Evolutionary conservation across 805 yeast species (phyloP), one percentile per base, ranked within the genome.

Genomic region (Wickerhamomyces strasburgensis): DNA sequence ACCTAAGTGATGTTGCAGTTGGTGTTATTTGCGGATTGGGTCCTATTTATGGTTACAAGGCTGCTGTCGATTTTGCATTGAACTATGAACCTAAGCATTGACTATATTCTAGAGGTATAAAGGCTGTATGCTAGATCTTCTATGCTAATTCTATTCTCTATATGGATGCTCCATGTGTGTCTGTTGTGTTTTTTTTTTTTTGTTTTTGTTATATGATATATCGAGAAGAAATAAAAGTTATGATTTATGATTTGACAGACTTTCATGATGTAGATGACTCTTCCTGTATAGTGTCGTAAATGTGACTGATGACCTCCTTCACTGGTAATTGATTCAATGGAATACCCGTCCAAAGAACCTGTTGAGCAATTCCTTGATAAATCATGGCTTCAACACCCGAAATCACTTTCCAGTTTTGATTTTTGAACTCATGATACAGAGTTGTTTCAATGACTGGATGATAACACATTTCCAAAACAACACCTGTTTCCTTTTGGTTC

Each of bases 1-100:
- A 63, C 51, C 56, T 71, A 23, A 65, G 67, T 48, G 76, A 71
- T 44, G 68, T 63, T 40, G 76, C 76, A 0, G 57, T 68, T 29
- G 75, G 68, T 5, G 70, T 72, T 7, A 46, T 54, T 14, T 43
- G 55, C 34, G 59, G 59, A 0, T 26, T 54, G 27, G 59, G 59
- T 14, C 57, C 59, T 7, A 31, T 54, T 13, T 45, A 45, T 39
- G 59, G 59, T 11, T 54, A 54, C 37, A 54, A 47, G 35, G 44
- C 58, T 31, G 57, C 58, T 17, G 38, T 54, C 29, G 59, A 53
- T 19, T 54, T 42, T 39, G 59, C 54, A 8, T 39, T 54, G 36
- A 43, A 52, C 43, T 50, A 50, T 26, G 39, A 37, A 17, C 28
- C 17, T 28, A 33, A 37, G 19, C 18, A 21, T 11, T 21, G 25